These are phyloP conservation scores for Trametes punicea DNA, from an alignment of 768 basidiomycete genomes.

Conservation along the genomic window DNA sequence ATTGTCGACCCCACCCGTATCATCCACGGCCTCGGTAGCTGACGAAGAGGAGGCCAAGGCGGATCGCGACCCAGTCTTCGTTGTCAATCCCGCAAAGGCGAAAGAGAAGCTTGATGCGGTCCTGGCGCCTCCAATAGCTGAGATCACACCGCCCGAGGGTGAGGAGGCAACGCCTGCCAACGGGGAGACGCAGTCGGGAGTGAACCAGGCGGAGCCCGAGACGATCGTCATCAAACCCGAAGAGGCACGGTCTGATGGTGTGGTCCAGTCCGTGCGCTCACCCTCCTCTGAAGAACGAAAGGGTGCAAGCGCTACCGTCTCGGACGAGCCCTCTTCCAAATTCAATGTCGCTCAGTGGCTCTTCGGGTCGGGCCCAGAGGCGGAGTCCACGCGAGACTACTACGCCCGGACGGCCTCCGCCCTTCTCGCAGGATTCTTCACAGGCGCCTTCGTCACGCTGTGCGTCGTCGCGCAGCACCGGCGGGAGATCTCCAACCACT, in stretches of 20 bases:
- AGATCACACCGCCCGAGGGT: neutral
- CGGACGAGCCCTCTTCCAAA: neutral
- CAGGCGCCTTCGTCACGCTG: constrained; percentile 55
- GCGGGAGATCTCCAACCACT: constrained; percentile 38
- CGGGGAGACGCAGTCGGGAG: neutral
- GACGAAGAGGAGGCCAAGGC: constrained; percentile 15
- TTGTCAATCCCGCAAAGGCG: neutral
- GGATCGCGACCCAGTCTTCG: constrained; percentile 8
- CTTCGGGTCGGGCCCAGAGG: neutral
- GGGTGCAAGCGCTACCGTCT: neutral
- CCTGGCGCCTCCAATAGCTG: neutral
- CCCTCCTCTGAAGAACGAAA: neutral
- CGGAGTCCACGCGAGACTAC: constrained; percentile 18
- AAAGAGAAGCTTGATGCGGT: neutral
- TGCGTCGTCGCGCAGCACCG: constrained; percentile 47
- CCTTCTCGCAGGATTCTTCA: constrained; percentile 55
- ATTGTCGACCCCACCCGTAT: constrained; percentile 7
- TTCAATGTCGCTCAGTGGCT: neutral
- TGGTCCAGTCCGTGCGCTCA: neutral
- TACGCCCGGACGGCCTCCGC: constrained; percentile 39
- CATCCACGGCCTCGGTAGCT: constrained; percentile 12
- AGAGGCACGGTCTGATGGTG: neutral
- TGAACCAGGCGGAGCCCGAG: neutral
- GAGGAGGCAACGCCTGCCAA: too few relatives aligned
- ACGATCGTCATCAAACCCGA: neutral